phyloP scores from a whole-genome alignment of 1,139 yeast genomes.

The Meyerozyma guilliermondii region DNA sequence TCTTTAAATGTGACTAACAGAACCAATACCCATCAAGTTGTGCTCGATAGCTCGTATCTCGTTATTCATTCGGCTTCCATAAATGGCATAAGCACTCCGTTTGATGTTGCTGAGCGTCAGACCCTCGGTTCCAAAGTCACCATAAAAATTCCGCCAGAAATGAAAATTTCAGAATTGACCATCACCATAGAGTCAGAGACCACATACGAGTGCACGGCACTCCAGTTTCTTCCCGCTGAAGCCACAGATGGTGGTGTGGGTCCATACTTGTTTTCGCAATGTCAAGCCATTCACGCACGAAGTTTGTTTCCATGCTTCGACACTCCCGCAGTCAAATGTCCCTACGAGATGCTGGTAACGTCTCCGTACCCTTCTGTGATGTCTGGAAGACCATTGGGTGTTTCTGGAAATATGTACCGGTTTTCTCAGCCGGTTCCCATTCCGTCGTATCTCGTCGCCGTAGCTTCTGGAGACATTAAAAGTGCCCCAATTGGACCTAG shows the following conservation, averaged over 20 bases:
- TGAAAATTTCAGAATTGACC: conserved; percentile 13
- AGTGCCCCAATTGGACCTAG: conserved; percentile 79
- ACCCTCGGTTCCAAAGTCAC: conserved; percentile 64
- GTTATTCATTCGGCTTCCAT: conserved; percentile 42
- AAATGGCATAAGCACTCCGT: conserved; percentile 32
- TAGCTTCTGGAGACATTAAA: conserved; percentile 78
- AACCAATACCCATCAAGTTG: conserved; percentile 26
- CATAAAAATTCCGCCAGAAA: conserved; percentile 21
- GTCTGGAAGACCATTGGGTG: conserved; percentile 51
- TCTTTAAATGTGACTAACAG: conserved; percentile 33
- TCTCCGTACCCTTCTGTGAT: conserved; percentile 68
- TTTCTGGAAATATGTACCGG: conserved; percentile 32
- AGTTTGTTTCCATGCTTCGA: conserved; percentile 88
- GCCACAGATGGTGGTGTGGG: conserved; percentile 71
- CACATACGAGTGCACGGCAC: conserved; percentile 72
- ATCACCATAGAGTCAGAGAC: conserved; percentile 56
- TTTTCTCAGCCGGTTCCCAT: conserved; percentile 79
- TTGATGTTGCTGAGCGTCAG: conserved; percentile 46
- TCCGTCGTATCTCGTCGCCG: conserved; percentile 78
- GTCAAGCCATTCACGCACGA: conserved; percentile 90
- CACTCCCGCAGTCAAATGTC: conserved; percentile 78
- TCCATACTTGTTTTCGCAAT: conserved; percentile 83
- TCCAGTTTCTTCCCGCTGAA: conserved; percentile 75
- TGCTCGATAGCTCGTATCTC: conserved; percentile 68
- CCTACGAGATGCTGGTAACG: conserved; percentile 52